Evolutionary conservation across 73 alveolate species (phyloP).

Genomic region (Uronychia binucleata): DNA sequence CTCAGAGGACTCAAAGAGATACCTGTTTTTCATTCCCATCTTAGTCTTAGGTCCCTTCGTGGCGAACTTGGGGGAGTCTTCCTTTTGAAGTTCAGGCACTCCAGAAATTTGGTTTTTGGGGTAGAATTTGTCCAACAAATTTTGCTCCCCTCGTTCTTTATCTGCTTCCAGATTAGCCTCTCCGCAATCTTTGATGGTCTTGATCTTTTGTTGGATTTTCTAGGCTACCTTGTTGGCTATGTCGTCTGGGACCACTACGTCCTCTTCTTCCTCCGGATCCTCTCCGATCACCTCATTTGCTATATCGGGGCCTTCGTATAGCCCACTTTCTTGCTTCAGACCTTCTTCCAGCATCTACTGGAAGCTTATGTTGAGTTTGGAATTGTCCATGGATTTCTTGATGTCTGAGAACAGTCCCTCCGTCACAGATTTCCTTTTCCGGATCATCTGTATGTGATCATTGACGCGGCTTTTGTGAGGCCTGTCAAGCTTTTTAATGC

Average conservation of each 20-base stretch:
- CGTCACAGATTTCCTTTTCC: not conserved
- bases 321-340: not conserved
- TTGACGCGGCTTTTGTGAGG: not conserved
- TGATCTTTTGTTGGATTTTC: not conserved
- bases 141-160: not conserved
- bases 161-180: not conserved
- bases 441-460: not conserved
- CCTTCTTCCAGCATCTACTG: not conserved
- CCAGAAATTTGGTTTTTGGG: not conserved
- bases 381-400: not conserved
- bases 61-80: not conserved
- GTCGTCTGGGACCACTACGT: slow-evolving; percentile 1
- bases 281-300: not conserved
- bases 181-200: not conserved
- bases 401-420: not conserved
- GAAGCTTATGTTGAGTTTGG: not conserved
- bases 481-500: not conserved
- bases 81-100: not conserved
- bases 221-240: not conserved
- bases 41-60: not conserved
- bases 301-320: not conserved
- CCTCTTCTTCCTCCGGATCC: not conserved
- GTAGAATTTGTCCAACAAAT: not conserved
- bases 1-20: not conserved
- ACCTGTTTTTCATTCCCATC: not conserved